These are phyloP conservation scores for Scenedesmus sp. DNA, from an alignment of 163 green algal genomes.

Conservation along the genomic window DNA sequence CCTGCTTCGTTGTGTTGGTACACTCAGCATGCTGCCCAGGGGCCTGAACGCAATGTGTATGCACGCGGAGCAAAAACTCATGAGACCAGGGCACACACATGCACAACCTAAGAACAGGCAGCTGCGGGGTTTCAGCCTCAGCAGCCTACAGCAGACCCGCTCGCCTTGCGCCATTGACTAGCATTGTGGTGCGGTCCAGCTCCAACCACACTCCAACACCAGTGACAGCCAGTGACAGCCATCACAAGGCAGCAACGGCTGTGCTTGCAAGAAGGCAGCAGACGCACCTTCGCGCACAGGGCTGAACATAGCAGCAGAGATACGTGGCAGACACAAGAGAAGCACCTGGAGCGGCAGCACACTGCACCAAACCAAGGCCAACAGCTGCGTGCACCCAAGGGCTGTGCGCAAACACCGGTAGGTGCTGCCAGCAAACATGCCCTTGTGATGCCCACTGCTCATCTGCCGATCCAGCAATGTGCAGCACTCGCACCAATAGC, in stretches of 20 bases:
- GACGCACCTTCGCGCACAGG: not conserved
- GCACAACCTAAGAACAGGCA: not conserved
- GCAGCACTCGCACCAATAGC: no score
- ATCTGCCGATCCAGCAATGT: no score
- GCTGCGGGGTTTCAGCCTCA: not conserved
- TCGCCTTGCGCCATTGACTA: not conserved
- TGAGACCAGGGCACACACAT: slow-evolving; percentile 5
- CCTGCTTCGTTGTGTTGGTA: not conserved
- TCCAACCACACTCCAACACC: not conserved
- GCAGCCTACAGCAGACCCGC: not conserved
- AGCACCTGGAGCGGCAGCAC: not conserved
- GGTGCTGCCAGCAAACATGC: no score
- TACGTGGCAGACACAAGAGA: not conserved
- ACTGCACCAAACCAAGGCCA: not conserved
- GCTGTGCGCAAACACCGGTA: no score
- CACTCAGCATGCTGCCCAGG: not conserved
- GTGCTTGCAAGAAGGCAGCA: not conserved
- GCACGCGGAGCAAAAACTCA: not conserved
- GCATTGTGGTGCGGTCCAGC: not conserved
- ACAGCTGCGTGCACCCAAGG: no score
- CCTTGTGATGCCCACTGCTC: no score
- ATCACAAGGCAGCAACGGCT: not conserved
- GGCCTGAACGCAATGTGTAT: not conserved
- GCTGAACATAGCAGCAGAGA: not conserved
- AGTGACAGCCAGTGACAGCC: not conserved